phyloP scores from a whole-genome alignment of 2,329 filamentous ascomycete species.

The Colletotrichum melonis region DNA sequence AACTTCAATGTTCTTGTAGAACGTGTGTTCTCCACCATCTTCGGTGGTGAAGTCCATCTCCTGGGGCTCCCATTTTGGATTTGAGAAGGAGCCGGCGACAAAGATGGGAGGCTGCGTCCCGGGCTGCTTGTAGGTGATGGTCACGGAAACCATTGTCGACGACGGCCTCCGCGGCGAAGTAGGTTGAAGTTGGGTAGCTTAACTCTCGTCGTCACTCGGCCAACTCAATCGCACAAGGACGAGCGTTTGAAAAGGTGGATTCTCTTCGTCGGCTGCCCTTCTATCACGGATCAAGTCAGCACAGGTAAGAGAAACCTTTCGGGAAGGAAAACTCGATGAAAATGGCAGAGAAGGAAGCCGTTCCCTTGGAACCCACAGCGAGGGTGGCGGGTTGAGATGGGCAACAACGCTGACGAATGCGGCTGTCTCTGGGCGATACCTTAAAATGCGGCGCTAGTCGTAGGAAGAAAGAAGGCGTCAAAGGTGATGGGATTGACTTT shows the following conservation, averaged over 20 bases:
- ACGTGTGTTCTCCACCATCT: constrained; percentile 66
- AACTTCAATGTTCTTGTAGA: constrained; percentile 66
- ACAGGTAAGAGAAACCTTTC: not conserved
- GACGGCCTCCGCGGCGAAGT: constrained; percentile 1
- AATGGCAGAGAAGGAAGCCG: constrained; percentile 12
- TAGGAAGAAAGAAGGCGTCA: not conserved
- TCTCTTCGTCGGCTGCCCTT: constrained; percentile 2
- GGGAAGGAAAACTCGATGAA: constrained; percentile 4
- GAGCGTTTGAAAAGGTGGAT: not conserved
- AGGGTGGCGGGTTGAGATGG: constrained; percentile 15
- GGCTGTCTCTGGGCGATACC: constrained; percentile 24
- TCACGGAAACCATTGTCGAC: constrained; percentile 52
- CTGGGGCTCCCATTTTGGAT: constrained; percentile 73
- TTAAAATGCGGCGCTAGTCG: constrained; percentile 19
- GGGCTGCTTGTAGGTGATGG: constrained; percentile 70
- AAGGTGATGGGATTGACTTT: constrained; percentile 1
- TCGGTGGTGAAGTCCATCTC: constrained; percentile 71
- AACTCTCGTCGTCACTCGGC: constrained; percentile 9
- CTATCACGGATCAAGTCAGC: constrained; percentile 16
- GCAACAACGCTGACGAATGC: constrained; percentile 26
- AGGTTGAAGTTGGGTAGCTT: constrained; percentile 39
- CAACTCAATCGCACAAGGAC: constrained; percentile 14
- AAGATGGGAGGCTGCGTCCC: constrained; percentile 75
- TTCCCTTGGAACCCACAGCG: constrained; percentile 19
- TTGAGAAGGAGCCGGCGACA: constrained; percentile 75